A percentile compares a stretch with the other conserved stretches of the same genome.
Evolutionary conservation across 2,329 filamentous ascomycete genomes (phyloP).

Genomic region (Colletotrichum sp.): DNA sequence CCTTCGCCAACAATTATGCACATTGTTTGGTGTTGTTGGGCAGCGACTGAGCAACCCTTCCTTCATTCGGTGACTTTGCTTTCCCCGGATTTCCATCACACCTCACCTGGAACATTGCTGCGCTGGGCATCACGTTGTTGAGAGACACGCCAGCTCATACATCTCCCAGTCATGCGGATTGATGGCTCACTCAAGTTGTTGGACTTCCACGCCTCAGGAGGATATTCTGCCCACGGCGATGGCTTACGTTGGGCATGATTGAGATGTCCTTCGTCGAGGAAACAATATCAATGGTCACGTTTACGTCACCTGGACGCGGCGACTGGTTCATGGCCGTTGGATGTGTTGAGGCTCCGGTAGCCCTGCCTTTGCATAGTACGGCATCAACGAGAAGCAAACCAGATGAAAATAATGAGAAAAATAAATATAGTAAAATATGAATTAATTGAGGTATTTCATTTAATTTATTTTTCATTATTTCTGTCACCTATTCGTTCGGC

Average conservation of each 20-base stretch:
- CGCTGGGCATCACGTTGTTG: constrained; percentile 9
- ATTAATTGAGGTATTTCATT: background rate
- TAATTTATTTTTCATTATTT: background rate
- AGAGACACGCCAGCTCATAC: constrained; percentile 11
- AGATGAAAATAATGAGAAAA: background rate
- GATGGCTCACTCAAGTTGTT: background rate
- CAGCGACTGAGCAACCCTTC: background rate
- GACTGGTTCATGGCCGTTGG: background rate
- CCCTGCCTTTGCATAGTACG: background rate
- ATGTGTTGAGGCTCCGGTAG: background rate
- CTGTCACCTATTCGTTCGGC: background rate
- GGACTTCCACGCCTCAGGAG: too few species aligned
- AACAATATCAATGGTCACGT: background rate
- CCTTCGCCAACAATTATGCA: background rate
- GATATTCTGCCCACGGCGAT: background rate
- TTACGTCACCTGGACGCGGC: background rate
- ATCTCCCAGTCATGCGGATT: background rate
- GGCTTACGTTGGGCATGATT: background rate
- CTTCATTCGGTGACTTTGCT: background rate
- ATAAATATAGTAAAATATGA: too few species aligned
- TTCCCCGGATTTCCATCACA: background rate
- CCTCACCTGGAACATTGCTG: background rate
- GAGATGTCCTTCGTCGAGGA: background rate
- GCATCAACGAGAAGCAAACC: background rate
- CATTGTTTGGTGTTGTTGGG: constrained; percentile 1